Conservation (phyloP, 768 basidiomycete species). For the Sutorius australiensis region DNA sequence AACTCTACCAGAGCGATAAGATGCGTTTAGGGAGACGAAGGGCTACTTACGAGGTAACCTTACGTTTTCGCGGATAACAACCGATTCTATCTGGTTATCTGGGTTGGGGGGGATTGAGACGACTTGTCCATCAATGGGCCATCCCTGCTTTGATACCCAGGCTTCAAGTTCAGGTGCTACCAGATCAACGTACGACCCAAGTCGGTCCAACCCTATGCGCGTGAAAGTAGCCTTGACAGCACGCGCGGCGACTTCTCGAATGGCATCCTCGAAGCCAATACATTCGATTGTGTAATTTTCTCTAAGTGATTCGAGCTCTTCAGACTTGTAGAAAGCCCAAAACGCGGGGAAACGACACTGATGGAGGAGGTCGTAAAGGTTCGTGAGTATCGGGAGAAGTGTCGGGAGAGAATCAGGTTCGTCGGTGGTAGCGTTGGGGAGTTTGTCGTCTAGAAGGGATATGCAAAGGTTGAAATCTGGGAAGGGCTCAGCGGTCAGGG, state of each 20-base stretch:
- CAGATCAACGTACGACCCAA: conserved; percentile 70
- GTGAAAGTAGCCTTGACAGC: conserved; percentile 79
- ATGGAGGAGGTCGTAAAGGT: conserved; percentile 66
- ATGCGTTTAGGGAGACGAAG: background rate
- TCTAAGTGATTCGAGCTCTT: conserved; percentile 63
- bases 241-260: conserved; percentile 71
- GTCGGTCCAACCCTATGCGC: conserved; percentile 60
- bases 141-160: conserved; percentile 64
- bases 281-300: conserved; percentile 87
- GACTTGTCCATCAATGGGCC: conserved; percentile 60
- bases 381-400: conserved; percentile 64
- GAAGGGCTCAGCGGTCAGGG: conserved; percentile 76
- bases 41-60: conserved; percentile 68
- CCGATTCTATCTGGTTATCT: conserved; percentile 85
- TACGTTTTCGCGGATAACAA: conserved; percentile 79
- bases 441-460: conserved; percentile 82
- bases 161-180: conserved; percentile 56
- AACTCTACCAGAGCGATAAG: conserved; percentile 48
- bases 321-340: conserved; percentile 73
- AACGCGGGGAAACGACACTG: conserved; percentile 87
- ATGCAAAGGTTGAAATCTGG: conserved; percentile 95
- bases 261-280: conserved; percentile 78
- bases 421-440: conserved; percentile 52
- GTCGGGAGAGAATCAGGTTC: conserved; percentile 78
- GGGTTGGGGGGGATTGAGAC: conserved; percentile 74